Percentiles rank a stretch among this genome's conserved stretches.
These are phyloP conservation scores for Venturia effusa DNA, from an alignment of 2,329 filamentous ascomycete genomes.

Conservation along the genomic window DNA sequence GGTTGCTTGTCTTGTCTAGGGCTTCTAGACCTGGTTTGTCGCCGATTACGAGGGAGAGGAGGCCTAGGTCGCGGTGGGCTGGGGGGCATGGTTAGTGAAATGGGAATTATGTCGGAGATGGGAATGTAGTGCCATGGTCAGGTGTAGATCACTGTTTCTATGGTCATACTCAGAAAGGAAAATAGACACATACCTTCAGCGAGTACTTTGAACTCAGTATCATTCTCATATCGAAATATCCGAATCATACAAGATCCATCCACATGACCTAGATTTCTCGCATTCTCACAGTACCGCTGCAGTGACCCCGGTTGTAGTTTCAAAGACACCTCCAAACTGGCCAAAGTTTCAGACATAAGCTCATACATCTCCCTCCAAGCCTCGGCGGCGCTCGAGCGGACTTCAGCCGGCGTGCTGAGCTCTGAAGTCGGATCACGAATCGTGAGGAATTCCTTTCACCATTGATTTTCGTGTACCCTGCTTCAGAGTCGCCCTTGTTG, in stretches of 20 bases:
- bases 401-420: slow-evolving; percentile 16
- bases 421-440: slow-evolving; percentile 22
- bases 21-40: slow-evolving; percentile 23
- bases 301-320: slow-evolving; percentile 8
- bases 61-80: slow-evolving; percentile 25
- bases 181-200: slow-evolving; percentile 18
- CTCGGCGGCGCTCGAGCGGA: slow-evolving; percentile 21
- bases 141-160: background rate
- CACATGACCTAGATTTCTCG: slow-evolving; percentile 8
- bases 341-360: slow-evolving; percentile 19
- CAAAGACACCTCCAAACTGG: slow-evolving; percentile 18
- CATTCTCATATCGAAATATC: slow-evolving; percentile 26
- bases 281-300: slow-evolving; percentile 10
- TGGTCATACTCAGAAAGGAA: background rate
- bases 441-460: slow-evolving; percentile 30
- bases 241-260: slow-evolving; percentile 27
- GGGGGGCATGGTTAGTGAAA: background rate
- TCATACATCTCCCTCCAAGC: slow-evolving; percentile 25
- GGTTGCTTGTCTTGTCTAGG: slow-evolving; percentile 17
- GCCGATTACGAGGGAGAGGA: slow-evolving; percentile 24
- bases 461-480: slow-evolving; percentile 24
- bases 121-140: background rate
- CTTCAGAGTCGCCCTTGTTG: slow-evolving; percentile 24
- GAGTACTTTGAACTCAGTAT: slow-evolving; percentile 22
- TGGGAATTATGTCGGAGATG: background rate